Base-by-base conservation (phyloP, 495 filamentous ascomycete genomes). In the Aspergillus leporis region DNA sequence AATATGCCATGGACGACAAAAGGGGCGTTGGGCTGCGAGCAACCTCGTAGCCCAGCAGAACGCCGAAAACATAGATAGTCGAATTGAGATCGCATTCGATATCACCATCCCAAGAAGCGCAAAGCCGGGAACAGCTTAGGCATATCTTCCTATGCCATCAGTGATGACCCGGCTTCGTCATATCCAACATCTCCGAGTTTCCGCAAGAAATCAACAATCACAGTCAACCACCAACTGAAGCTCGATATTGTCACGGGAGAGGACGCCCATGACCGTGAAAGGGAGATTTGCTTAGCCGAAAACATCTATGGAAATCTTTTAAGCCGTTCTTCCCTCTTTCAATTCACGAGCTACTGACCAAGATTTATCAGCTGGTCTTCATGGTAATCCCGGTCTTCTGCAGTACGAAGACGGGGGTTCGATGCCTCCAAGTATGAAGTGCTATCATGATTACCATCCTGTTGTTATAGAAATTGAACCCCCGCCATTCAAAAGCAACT, bases 201-300 rank as follows among this genome's bases (percentile, higher is more conserved):
- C 25, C 41, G 2, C 4, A 21, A 9, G 19, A 25, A 14, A 5
- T n/a, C 10, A 14, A 21, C 36, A 14, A 54, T 54, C 31, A n/a
- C 21, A 8, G 36, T 43, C 0, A 28, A 13, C 36, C 36, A 54
- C 36, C 52, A 43, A 45, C 36, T 54, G 36, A 54, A 25, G 21
- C 36, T 54, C n/a, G 52, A 54, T 30, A 43, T 54, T 10, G 30
- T 54, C 21, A 43, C 36, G 10, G 52, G 52, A 22, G 52, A 54
- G 25, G 52, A 54, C 36, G 30, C 36, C 4, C 28, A 41, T 34
- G 21, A 54, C 36, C 52, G 36, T 4, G 36, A 43, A 16, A 54
- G 0, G 52, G 52, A 8, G 30, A 0, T 5, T 22, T 54, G 1
- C 34, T 54, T 18, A 19, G 18, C 22, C 52, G 52, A 16, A 54